Conservation (phyloP, 345 rosid species). For the Gossypium ekmanianum region DNA sequence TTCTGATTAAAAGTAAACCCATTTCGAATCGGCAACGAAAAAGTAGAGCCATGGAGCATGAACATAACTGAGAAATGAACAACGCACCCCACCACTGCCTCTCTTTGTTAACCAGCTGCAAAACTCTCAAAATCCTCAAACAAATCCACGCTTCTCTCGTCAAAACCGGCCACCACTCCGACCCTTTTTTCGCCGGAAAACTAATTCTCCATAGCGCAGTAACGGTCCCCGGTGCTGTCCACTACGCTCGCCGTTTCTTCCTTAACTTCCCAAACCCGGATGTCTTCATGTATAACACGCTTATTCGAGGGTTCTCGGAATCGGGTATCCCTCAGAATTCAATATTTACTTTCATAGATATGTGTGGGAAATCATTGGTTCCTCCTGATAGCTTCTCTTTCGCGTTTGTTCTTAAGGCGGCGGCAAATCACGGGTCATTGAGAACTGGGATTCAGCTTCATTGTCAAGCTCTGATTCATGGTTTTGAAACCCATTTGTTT, state of each 20-base stretch:
- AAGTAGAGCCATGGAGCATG: not conserved
- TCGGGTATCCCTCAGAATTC: constrained; percentile 43
- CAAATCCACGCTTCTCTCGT: constrained; percentile 50
- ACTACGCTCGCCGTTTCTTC: constrained; percentile 47
- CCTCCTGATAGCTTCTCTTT: constrained; percentile 70
- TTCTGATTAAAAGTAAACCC: no score
- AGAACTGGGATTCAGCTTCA: constrained; percentile 52
- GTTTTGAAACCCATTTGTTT: constrained; percentile 46
- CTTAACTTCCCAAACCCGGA: constrained; percentile 46
- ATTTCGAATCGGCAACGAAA: not conserved
- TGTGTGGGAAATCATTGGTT: constrained; percentile 33
- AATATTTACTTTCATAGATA: constrained; percentile 35
- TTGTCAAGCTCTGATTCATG: constrained; percentile 43
- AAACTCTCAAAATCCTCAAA: constrained; percentile 39
- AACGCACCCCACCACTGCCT: constrained; percentile 21
- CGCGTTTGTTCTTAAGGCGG: constrained; percentile 60
- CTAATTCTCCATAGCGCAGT: constrained; percentile 50
- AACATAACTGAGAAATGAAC: constrained; percentile 25
- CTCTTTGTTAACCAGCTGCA: constrained; percentile 42
- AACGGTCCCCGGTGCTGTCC: constrained; percentile 37
- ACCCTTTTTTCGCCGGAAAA: constrained; percentile 53
- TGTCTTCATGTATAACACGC: constrained; percentile 68
- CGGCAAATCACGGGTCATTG: constrained; percentile 41
- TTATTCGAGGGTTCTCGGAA: constrained; percentile 58
- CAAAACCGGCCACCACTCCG: constrained; percentile 40